Conservation (phyloP, 2,329 filamentous ascomycete species). For the Dissoconium aciculare region DNA sequence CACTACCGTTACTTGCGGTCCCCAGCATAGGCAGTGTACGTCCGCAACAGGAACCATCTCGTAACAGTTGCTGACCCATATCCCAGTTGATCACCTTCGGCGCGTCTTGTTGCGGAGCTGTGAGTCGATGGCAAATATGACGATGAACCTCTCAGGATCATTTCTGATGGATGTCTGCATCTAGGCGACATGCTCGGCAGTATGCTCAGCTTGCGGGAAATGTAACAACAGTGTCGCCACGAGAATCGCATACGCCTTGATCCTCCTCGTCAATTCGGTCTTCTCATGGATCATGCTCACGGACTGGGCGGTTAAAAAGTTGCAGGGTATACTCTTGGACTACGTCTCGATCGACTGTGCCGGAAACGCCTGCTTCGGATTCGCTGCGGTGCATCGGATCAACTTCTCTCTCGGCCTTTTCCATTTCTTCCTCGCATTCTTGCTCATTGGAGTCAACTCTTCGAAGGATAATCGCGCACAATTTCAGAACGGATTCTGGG, state of each 20-base stretch:
- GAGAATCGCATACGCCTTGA: conserved; percentile 69
- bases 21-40: conserved; percentile 75
- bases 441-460: conserved; percentile 73
- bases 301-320: conserved; percentile 91
- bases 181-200: conserved; percentile 69
- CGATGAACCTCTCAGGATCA: conserved; percentile 4
- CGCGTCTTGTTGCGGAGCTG: conserved; percentile 89
- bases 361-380: conserved; percentile 82
- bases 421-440: conserved; percentile 69
- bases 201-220: conserved; percentile 91
- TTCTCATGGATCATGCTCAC: conserved; percentile 98
- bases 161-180: background rate
- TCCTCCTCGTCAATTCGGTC: conserved; percentile 92
- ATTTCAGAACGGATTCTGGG: conserved; percentile 98
- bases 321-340: conserved; percentile 81
- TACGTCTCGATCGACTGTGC: conserved; percentile 86
- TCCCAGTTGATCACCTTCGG: conserved; percentile 57
- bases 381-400: conserved; percentile 91
- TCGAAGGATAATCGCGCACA: conserved; percentile 77
- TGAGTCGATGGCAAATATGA: conserved; percentile 6
- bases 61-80: conserved; percentile 7
- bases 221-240: conserved; percentile 96
- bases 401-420: conserved; percentile 95
- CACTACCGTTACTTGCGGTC: conserved; percentile 73
- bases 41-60: no score